Evolutionary conservation across 805 yeast genomes (phyloP).

Genomic region (Cyberlindnera galapagoensis): DNA sequence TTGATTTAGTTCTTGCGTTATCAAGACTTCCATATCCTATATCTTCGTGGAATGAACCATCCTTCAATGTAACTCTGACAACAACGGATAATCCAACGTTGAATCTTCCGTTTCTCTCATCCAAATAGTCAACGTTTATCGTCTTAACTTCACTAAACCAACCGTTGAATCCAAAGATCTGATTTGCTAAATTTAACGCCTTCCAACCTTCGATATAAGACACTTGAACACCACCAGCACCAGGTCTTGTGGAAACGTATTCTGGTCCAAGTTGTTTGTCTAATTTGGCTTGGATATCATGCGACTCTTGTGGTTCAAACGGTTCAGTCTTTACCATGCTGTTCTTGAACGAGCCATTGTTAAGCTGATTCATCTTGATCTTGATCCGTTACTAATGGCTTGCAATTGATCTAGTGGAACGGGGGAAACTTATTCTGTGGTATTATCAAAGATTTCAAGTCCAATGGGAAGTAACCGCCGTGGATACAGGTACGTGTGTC

Average conservation of each 20-base stretch:
- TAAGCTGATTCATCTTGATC: conserved; percentile 7
- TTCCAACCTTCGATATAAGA: conserved; percentile 82
- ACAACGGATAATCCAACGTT: conserved; percentile 64
- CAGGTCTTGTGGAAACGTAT: conserved; percentile 67
- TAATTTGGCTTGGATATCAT: conserved; percentile 31
- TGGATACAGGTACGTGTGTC: too few relatives aligned
- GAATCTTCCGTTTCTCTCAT: conserved; percentile 50
- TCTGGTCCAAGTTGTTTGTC: conserved; percentile 64
- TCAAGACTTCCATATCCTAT: conserved; percentile 82
- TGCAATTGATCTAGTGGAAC: too few relatives aligned
- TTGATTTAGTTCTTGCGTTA: conserved; percentile 62
- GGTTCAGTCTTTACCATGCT: conserved; percentile 15
- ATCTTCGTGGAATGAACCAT: conserved; percentile 78
- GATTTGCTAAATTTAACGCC: conserved; percentile 72
- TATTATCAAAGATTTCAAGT: too few relatives aligned
- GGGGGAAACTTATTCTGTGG: too few relatives aligned
- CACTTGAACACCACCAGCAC: conserved; percentile 64
- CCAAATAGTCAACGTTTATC: conserved; percentile 65
- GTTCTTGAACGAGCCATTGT: conserved; percentile 7
- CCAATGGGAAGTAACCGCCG: too few relatives aligned
- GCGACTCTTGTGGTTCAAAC: conserved; percentile 11
- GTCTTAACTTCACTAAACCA: conserved; percentile 71
- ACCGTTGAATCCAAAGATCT: conserved; percentile 77
- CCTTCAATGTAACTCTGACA: conserved; percentile 67
- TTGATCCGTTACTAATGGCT: too few relatives aligned